These are phyloP conservation scores for Ceratocystis papillata DNA, from an alignment of 2,329 filamentous ascomycete species.

Conservation along the genomic window DNA sequence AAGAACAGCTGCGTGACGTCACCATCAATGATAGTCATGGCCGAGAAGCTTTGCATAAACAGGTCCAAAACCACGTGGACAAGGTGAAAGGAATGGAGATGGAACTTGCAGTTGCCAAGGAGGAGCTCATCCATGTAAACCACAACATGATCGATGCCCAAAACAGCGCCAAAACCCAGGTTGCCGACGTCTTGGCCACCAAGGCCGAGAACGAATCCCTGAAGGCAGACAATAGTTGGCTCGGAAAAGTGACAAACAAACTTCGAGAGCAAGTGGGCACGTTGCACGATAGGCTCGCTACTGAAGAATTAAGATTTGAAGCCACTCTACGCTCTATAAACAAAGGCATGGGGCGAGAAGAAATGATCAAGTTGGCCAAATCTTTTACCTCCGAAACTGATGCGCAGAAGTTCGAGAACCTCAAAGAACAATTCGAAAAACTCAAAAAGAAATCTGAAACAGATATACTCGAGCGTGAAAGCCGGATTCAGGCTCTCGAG, in stretches of 20 bases:
- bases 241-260: rapidly evolving
- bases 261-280: background rate
- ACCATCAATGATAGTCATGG: background rate
- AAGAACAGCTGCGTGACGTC: background rate
- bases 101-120: background rate
- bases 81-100: background rate
- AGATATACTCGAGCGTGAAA: background rate
- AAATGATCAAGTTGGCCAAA: background rate
- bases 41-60: background rate
- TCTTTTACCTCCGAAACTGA: background rate
- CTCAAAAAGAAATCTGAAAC: background rate
- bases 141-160: background rate
- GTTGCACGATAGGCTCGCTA: background rate
- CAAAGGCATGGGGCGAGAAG: background rate
- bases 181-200: background rate
- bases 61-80: background rate
- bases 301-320: background rate
- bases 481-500: background rate
- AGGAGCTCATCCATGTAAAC: background rate
- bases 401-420: background rate
- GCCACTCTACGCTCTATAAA: background rate
- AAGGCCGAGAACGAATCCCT: background rate
- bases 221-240: background rate
- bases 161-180: background rate
- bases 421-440: background rate